These are phyloP conservation scores for Hylodesmum podocarpum DNA, from an alignment of 306 rosid species.

Conservation along the genomic window DNA sequence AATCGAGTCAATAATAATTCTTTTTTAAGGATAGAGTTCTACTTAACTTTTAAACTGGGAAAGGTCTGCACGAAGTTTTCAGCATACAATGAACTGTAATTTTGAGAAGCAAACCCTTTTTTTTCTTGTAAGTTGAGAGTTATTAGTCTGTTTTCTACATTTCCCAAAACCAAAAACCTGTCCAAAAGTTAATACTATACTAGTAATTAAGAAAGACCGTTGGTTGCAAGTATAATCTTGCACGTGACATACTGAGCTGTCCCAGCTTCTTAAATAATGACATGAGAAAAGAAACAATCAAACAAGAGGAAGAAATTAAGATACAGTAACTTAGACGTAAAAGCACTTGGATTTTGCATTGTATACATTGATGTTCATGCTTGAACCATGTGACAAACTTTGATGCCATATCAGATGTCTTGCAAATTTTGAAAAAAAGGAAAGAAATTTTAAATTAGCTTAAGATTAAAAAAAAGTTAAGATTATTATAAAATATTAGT, in stretches of 20 bases:
- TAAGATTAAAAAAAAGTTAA: neutral
- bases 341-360: neutral
- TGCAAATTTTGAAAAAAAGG: neutral
- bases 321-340: neutral
- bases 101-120: constrained; percentile 14
- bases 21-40: too few species aligned
- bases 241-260: constrained; percentile 31
- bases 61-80: constrained; percentile 23
- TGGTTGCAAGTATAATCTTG: constrained; percentile 18
- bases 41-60: too few species aligned
- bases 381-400: neutral
- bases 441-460: neutral
- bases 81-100: neutral
- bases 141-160: neutral
- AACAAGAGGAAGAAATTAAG: neutral
- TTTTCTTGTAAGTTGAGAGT: too few species aligned
- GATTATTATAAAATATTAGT: neutral
- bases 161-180: constrained; percentile 35
- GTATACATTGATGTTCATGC: neutral
- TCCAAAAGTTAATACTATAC: neutral
- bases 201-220: constrained; percentile 7
- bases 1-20: too few species aligned
- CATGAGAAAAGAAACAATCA: neutral
- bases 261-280: constrained; percentile 28
- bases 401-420: neutral